Evolutionary conservation across 176 grass and related monocot species (phyloP), one percentile per base, ranked within the genome.

Genomic region (Raddia guianensis): DNA sequence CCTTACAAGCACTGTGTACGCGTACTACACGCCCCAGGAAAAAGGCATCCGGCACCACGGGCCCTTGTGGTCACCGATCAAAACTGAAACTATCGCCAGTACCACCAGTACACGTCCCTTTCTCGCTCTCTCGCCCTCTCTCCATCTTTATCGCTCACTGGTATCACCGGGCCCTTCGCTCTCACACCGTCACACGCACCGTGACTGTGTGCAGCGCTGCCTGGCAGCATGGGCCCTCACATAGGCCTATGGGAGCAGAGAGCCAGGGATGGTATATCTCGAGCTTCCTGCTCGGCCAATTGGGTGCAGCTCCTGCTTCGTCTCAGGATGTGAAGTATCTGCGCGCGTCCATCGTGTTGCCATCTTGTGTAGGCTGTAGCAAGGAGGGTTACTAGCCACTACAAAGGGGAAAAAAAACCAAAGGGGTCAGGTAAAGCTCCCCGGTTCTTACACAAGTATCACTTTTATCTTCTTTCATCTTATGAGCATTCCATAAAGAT

Each of bases 21-120:
- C 37, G 37, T 40, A 73, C 70, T 14, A 48, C 61, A 1, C 27
- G 27, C 32, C 46, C 1, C 14, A 7, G 9, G 32, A 32, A 42
- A 81, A 79, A 70, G 58, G 68, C 14, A 3, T 21, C 59, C 55
- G 59, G 1, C 48, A 20, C 37, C 70, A 74, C 45, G 68, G 27
- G 15, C 18, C 46, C 16, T 42, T 56, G 15, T 51, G 33, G 18
- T 4, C 57, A 63, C 47, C 6, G 19, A 46, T 21, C 15, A 14
- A 11, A 14, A 27, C 37, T 5, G 73, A 21, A 49, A 3, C 66
- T 3, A 50, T 8, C n/a, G 16, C 33, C 9, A 7, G 10, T 33
- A 54, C 7, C 35, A 9, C 33, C 2, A 42, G 70, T 42, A 63
- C 27, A 63, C 27, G 2, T 7, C 37, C 37, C 11, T 21, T 8